phyloP scores from a whole-genome alignment of 305 asterid species.

The Ruellia speciosa region DNA sequence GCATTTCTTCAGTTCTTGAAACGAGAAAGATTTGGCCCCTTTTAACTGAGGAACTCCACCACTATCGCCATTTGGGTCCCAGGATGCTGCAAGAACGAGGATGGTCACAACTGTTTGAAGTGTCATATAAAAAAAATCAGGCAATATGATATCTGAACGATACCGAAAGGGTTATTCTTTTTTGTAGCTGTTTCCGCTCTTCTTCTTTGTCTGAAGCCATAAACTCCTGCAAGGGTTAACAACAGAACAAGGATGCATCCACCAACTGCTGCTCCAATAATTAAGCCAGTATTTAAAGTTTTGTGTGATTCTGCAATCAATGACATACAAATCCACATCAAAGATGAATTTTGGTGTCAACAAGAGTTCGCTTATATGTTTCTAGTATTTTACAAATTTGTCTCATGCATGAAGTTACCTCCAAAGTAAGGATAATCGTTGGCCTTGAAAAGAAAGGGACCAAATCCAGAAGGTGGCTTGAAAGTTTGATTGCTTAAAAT shows the following conservation, averaged over 20 bases:
- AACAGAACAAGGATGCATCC: constrained; percentile 44
- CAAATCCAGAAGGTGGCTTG: constrained; percentile 60
- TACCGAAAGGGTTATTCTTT: constrained; percentile 75
- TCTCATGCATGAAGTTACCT: constrained; percentile 35
- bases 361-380: neutral
- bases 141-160: constrained; percentile 12
- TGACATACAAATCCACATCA: neutral
- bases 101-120: constrained; percentile 6
- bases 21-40: constrained; percentile 45
- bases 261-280: constrained; percentile 69
- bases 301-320: constrained; percentile 24
- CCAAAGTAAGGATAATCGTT: constrained; percentile 33
- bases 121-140: constrained; percentile 3
- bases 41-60: constrained; percentile 58
- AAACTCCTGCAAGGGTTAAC: constrained; percentile 47
- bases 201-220: constrained; percentile 58
- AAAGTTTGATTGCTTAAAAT: constrained; percentile 64
- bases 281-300: constrained; percentile 30
- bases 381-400: neutral
- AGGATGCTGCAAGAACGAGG: constrained; percentile 39
- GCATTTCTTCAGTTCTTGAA: constrained; percentile 49
- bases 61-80: constrained; percentile 38
- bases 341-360: neutral
- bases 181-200: constrained; percentile 54
- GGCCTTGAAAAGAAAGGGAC: constrained; percentile 51